These are phyloP conservation scores for Rhodotorula kratochvilovae DNA, from an alignment of 768 basidiomycete genomes.

Conservation along the genomic window DNA sequence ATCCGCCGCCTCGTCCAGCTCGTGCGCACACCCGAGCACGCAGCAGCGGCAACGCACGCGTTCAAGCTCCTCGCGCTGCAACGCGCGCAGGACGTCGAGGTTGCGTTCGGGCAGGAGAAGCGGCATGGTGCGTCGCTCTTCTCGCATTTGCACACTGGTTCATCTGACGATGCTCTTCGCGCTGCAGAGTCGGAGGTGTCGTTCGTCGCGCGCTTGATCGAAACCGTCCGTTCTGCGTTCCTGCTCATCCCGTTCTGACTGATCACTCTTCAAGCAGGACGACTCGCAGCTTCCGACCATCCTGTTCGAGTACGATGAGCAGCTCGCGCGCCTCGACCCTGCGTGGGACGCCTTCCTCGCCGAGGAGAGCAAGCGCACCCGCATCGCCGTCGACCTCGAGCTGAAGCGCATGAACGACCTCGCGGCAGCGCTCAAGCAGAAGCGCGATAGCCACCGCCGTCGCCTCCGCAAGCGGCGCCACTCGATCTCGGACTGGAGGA, in stretches of 20 bases:
- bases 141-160: not conserved
- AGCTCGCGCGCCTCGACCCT: not conserved
- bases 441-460: not conserved
- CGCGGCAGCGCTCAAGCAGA: not conserved
- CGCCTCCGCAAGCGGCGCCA: slow-evolving; percentile 1
- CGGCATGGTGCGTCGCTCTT: not conserved
- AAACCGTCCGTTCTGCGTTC: not conserved
- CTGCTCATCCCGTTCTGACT: rapidly evolving
- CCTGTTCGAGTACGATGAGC: not conserved
- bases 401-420: not conserved
- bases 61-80: slow-evolving; percentile 10
- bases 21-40: not conserved
- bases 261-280: not conserved
- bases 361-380: not conserved
- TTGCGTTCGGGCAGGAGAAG: not conserved
- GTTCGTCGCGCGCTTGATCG: not conserved
- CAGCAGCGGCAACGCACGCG: not conserved
- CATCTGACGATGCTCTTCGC: too few species aligned
- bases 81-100: slow-evolving; percentile 1
- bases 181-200: not conserved
- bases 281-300: not conserved
- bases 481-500: slow-evolving; percentile 3
- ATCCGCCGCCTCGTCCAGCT: not conserved
- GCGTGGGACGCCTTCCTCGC: not conserved
- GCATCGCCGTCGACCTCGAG: not conserved